Conservation (phyloP, 2,329 filamentous ascomycete species). For the Sporothrix humicola region DNA sequence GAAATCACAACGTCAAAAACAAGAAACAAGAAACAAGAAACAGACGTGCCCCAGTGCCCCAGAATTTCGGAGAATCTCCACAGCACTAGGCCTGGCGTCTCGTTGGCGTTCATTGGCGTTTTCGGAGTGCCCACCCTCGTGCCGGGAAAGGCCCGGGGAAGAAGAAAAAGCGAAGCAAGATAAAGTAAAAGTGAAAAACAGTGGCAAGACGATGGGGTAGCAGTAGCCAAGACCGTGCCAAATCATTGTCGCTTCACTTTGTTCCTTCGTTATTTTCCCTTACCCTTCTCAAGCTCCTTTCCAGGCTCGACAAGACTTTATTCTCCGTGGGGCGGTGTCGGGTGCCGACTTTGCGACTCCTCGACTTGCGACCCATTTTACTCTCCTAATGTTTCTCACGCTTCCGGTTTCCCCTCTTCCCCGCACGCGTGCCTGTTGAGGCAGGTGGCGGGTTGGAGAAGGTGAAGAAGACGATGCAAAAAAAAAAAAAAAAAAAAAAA, state of each 20-base stretch:
- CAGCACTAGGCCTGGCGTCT: not conserved
- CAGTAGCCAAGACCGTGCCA: slow-evolving; percentile 1
- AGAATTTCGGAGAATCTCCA: not conserved
- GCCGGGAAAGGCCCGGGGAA: slow-evolving; percentile 3
- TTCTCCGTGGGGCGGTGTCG: not conserved
- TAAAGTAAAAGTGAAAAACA: not conserved
- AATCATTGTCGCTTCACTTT: not conserved
- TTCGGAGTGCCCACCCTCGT: not conserved
- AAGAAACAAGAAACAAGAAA: slow-evolving; percentile 17
- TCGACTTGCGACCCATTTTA: too few species aligned
- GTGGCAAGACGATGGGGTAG: not conserved
- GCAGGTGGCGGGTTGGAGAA: not conserved
- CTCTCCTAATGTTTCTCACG: not conserved
- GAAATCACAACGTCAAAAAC: not conserved
- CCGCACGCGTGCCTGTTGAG: not conserved
- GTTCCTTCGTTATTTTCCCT: not conserved
- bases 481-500: too few species aligned
- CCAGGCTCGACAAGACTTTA: not conserved
- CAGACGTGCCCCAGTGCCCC: not conserved
- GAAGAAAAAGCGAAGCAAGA: not conserved
- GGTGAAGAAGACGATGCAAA: too few species aligned
- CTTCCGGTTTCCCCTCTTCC: not conserved
- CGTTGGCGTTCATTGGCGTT: not conserved
- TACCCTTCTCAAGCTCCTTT: not conserved
- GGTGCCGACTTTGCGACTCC: not conserved